A percentile compares a stretch with the other conserved stretches of the same genome.
Conservation (phyloP, 495 filamentous ascomycete species). For the Extremus antarcticus region DNA sequence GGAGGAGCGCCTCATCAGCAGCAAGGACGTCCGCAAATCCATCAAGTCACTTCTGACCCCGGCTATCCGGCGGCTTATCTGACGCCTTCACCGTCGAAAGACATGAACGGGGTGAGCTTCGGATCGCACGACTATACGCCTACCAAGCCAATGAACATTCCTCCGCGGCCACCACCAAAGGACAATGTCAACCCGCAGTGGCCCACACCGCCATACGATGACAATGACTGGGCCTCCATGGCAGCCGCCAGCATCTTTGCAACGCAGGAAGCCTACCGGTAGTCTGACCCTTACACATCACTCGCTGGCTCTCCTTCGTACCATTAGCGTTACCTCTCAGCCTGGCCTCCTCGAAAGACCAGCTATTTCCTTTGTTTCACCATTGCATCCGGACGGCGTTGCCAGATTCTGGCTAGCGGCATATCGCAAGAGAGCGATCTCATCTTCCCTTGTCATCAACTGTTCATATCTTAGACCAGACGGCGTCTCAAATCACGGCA, state of each 20-base stretch:
- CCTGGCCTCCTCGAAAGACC: too few relatives aligned
- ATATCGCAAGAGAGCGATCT: not conserved
- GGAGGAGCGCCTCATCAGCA: slow-evolving; percentile 20
- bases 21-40: slow-evolving; percentile 13
- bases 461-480: not conserved
- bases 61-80: slow-evolving; percentile 61
- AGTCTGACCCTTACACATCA: not conserved
- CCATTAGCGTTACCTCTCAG: not conserved
- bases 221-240: slow-evolving; percentile 79
- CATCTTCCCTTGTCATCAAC: not conserved
- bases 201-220: slow-evolving; percentile 92
- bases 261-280: slow-evolving; percentile 17
- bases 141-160: slow-evolving; percentile 44
- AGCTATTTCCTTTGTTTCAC: not conserved
- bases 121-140: slow-evolving; percentile 39
- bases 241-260: slow-evolving; percentile 63
- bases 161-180: slow-evolving; percentile 40
- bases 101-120: slow-evolving; percentile 61
- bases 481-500: not conserved
- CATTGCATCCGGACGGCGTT: not conserved
- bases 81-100: slow-evolving; percentile 81
- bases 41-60: slow-evolving; percentile 38
- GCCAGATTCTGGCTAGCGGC: not conserved
- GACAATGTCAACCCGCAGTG: slow-evolving; percentile 57
- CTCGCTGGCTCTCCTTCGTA: not conserved